Base-by-base conservation (phyloP, 371 early-diverging fungal genomes). In the Basidiobolus meristosporus region DNA sequence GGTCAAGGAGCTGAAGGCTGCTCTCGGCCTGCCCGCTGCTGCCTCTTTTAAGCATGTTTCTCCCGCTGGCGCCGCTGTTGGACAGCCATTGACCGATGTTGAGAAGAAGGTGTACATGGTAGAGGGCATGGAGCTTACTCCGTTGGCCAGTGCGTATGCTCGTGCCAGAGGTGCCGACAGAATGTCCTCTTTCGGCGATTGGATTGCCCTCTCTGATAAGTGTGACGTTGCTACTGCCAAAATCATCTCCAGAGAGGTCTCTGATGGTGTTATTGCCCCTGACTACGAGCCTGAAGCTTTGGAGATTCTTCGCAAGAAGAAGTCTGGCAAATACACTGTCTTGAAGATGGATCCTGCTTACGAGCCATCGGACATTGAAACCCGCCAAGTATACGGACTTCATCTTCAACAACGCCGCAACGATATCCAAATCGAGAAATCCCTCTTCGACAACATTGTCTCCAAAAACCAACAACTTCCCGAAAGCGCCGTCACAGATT, bases 41-140 rank as follows among this genome's bases (percentile, higher is more conserved):
- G 95, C 97, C 42, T 92, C 91, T 20, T 96, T 96, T 74, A 93
- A 96, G 70, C 97, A 96, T 59, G 93, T 93, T 36, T 88, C 89
- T 15, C 97, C 97, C 28, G 95, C 97, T 39, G 97, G 95, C 56
- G 95, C 90, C 34, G 93, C 95, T 36, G 83, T 96, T 40, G 95
- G 82, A 22, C 60, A 78, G 20, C 82, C 85, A 9, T 63, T 96
- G 33, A 54, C 60, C 18, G 84, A 77, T 21, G 66, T 64, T 31
- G 97, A 96, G 56, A 68, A 73, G 59, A 68, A 80, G 59, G 90
- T 92, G 20, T 93, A 82, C 57, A 79, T 81, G 48, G 93, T 93
- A 14, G 84, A 91, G 43, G 89, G 84, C 45, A 56, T 89, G 40
- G 68, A 73, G 21, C 65, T 84, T 48, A 62, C 73, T 15, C 80